Evolutionary conservation across 2,329 filamentous ascomycete species (phyloP).

Genomic region (Penicillium sp.): DNA sequence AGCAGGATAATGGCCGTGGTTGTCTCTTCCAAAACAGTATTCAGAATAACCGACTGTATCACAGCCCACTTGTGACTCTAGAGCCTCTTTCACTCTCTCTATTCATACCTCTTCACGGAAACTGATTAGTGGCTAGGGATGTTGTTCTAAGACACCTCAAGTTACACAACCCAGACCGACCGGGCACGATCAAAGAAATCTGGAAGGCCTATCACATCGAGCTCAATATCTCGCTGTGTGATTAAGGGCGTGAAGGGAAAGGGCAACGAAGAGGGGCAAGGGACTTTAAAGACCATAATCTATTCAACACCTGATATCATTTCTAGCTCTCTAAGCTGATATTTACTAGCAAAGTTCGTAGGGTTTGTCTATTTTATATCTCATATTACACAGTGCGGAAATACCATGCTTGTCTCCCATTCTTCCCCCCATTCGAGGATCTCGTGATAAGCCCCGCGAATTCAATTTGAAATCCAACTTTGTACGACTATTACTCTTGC

Average conservation of each 20-base stretch:
- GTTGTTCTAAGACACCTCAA: slow-evolving; percentile 27
- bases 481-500: not conserved
- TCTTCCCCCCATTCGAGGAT: not conserved
- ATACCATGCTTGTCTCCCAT: not conserved
- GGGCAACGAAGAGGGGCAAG: slow-evolving; percentile 8
- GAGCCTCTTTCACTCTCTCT: not conserved
- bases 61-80: too few species aligned
- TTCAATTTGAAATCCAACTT: slow-evolving; percentile 9
- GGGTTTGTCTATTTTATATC: not conserved
- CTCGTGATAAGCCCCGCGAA: slow-evolving; percentile 7
- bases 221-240: slow-evolving; percentile 21
- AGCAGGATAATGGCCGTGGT: not conserved
- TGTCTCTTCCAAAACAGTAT: not conserved
- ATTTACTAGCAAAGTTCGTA: not conserved
- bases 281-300: slow-evolving; percentile 14
- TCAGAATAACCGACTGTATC: not conserved
- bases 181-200: slow-evolving; percentile 10
- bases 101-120: not conserved
- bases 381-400: not conserved
- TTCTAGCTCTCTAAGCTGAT: not conserved
- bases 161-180: slow-evolving; percentile 30
- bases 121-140: not conserved
- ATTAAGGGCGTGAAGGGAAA: slow-evolving; percentile 22
- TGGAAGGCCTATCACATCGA: slow-evolving; percentile 24
- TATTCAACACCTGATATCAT: not conserved